Evolutionary conservation across 495 filamentous ascomycete species (phyloP), one percentile per base, ranked within the genome.

Genomic region (Penicillium coprophilum): DNA sequence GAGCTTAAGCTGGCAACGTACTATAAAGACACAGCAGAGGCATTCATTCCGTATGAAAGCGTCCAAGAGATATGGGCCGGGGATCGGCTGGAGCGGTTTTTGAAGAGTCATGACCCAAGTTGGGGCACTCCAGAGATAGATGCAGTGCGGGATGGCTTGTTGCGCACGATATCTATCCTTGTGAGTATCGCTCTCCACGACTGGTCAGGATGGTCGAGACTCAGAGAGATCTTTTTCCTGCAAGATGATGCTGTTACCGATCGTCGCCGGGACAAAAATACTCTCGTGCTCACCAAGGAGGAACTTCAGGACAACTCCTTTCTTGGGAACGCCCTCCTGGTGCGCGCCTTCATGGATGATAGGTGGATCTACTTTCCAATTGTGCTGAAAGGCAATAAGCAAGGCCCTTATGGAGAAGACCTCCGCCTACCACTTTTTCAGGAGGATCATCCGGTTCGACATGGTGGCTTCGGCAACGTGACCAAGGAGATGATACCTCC

Each of bases 31-130:
- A 43, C 39, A 21, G 15, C 39, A 21, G 32, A 34, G 32, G 36
- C 32, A 13, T 52, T 52, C 19, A 52, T 52, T 4, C 34, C 21
- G 6, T 40, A 52, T 13, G 19, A 13, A n/a, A 27, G 21, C 0
- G 17, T 52, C 21, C 32, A 30, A 40, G 10, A 27, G 49, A 17
- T 52, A 52, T 52, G 49, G 49, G 49, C 34, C 13, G 49, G 49
- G 7, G 32, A 40, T 21, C 31, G 21, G 15, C 34, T 52, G 13
- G 49, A 40, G 15, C 49, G 23, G 20, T 52, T 52, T 28, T 34
- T 52, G n/a, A 39, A 20, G 31, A 23, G 3, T 11, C n/a, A 15
- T 28, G 49, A 52, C 28, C 20, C 31, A 28, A 39, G 27, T 28
- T 3, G 24, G 5, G 34, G 31, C 24, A 21, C 34, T 3, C 27